Conservation (phyloP, 306 rosid genomes). For the Phaseolus lunatus region DNA sequence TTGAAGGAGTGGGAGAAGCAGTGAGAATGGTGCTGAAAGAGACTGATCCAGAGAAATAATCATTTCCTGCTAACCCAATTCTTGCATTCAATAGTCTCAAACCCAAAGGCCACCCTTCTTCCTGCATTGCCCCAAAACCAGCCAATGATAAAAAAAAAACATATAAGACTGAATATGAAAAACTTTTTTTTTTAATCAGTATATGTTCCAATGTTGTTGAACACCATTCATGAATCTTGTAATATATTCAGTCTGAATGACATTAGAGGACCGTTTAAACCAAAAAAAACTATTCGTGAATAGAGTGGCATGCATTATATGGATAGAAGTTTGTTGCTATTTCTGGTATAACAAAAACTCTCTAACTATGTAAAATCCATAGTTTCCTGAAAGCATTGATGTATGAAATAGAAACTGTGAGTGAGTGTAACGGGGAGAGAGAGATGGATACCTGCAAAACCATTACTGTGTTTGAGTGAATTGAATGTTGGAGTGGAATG, state of each 20-base stretch:
- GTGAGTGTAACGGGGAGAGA: not conserved
- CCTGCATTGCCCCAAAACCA: conserved; percentile 50
- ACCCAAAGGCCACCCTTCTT: conserved; percentile 93
- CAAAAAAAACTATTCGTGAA: no score
- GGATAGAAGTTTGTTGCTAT: not conserved
- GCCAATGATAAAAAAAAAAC: not conserved
- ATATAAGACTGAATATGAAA: not conserved
- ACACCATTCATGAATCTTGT: no score
- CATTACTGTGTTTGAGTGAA: conserved; percentile 47
- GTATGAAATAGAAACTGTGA: not conserved
- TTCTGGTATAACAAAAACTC: not conserved
- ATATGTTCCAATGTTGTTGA: no score
- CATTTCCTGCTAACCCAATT: conserved; percentile 62
- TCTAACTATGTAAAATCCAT: not conserved
- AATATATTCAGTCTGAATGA: no score
- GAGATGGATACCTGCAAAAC: conserved; percentile 63
- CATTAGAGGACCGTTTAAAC: no score
- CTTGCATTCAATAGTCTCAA: conserved; percentile 67
- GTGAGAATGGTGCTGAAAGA: conserved; percentile 80
- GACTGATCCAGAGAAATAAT: conserved; percentile 63
- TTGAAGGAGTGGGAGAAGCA: conserved; percentile 56
- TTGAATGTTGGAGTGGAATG: not conserved
- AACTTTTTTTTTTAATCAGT: not conserved
- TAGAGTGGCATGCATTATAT: no score
- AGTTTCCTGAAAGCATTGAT: no score